Evolutionary conservation across 257 asterid species (phyloP).

Genomic region (Henckelia pumila): DNA sequence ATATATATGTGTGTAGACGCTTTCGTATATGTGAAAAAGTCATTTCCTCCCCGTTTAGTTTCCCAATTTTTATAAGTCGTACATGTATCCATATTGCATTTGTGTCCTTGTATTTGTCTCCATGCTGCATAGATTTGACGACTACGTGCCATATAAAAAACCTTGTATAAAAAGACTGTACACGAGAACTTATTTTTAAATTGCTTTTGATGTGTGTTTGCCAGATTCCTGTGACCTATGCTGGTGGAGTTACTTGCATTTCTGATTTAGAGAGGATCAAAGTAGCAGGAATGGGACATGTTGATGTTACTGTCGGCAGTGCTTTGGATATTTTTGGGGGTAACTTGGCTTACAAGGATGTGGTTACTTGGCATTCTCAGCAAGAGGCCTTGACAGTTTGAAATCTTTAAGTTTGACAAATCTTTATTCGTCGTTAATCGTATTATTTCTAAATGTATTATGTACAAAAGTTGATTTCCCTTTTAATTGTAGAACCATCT

Average conservation of each 20-base stretch:
- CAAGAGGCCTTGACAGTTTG: slow-evolving; percentile 49
- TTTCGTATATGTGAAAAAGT: not conserved
- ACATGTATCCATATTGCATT: no score
- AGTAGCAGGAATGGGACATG: slow-evolving; percentile 73
- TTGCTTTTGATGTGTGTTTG: slow-evolving; percentile 13
- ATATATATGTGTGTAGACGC: not conserved
- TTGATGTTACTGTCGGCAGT: slow-evolving; percentile 94
- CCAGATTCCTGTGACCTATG: slow-evolving; percentile 94
- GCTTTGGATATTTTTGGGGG: slow-evolving; percentile 96
- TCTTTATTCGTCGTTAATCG: not conserved
- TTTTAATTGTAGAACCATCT: no score
- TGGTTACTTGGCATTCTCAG: slow-evolving; percentile 84
- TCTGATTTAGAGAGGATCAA: slow-evolving; percentile 80
- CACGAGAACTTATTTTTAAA: not conserved
- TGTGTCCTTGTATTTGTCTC: not conserved
- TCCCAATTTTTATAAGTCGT: not conserved
- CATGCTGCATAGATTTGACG: not conserved
- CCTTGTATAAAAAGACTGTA: not conserved
- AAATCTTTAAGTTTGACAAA: slow-evolving; percentile 11
- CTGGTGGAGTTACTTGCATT: slow-evolving; percentile 84
- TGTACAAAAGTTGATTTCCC: not conserved
- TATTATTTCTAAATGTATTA: not conserved
- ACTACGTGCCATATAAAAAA: not conserved
- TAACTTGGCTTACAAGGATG: slow-evolving; percentile 71
- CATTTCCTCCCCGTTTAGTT: not conserved